A percentile compares a stretch with the other conserved stretches of the same genome.
Evolutionary conservation across 1,284 basidiomycete species (phyloP).

Genomic region (Fistulina hepatica): DNA sequence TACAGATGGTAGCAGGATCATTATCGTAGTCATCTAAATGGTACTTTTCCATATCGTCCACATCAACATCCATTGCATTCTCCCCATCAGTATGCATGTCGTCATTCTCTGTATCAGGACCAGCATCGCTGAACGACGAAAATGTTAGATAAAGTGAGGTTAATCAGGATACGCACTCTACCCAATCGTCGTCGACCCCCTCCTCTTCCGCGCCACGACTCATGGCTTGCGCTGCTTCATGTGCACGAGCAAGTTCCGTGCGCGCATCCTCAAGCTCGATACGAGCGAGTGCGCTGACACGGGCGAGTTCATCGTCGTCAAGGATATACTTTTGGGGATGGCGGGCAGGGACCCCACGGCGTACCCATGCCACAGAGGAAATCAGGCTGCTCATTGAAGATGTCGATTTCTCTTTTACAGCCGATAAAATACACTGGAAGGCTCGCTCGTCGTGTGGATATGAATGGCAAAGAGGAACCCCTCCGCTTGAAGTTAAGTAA

Average conservation of each 20-base stretch:
- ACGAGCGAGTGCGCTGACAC: slow-evolving; percentile 81
- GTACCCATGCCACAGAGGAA: slow-evolving; percentile 66
- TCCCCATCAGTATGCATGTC: slow-evolving; percentile 39
- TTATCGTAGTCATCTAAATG: slow-evolving; percentile 93
- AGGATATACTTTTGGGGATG: slow-evolving; percentile 86
- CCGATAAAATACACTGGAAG: too few relatives aligned
- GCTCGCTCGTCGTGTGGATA: too few relatives aligned
- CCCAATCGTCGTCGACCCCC: slow-evolving; percentile 64
- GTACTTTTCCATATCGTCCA: slow-evolving; percentile 80
- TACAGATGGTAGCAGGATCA: slow-evolving; percentile 57
- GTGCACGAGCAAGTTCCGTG: slow-evolving; percentile 74
- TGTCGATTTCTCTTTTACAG: too few relatives aligned
- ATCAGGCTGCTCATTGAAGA: slow-evolving; percentile 74
- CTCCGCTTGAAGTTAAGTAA: too few relatives aligned
- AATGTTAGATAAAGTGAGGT: slow-evolving; percentile 5
- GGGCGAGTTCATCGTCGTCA: slow-evolving; percentile 83
- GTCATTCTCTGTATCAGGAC: too few relatives aligned
- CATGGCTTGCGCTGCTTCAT: slow-evolving; percentile 68
- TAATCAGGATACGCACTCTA: slow-evolving; percentile 57
- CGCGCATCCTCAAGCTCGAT: slow-evolving; percentile 85
- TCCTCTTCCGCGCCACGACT: slow-evolving; percentile 47
- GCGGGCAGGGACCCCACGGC: slow-evolving; percentile 64
- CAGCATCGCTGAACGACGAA: too few relatives aligned
- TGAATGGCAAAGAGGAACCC: too few relatives aligned
- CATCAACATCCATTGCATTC: slow-evolving; percentile 61